Base-by-base conservation (phyloP, 2,329 filamentous ascomycete species). In the Zasmidium angulare region DNA sequence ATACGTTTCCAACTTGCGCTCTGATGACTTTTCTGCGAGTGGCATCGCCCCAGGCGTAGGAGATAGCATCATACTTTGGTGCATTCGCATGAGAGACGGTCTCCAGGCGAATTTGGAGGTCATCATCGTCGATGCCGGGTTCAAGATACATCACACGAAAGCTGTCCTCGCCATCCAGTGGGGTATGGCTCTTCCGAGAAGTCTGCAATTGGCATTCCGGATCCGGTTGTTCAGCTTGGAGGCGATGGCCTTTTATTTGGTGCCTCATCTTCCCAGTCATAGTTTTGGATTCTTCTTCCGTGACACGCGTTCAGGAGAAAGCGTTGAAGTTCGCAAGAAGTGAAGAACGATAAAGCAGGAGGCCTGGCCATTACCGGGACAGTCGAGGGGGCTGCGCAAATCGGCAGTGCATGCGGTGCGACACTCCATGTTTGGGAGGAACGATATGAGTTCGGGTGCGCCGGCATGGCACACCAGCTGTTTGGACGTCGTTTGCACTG, bases 191-290 rank as follows among this genome's bases (percentile, higher is more conserved):
- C n/a, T 49, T 22, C 10, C 10, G 10, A 49, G 17, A 14, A 23
- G 47, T 22, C 14, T 20, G 47, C 20, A 9, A 22, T 49, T 29
- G 26, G 11, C 29, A 36, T 22, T 40, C 7, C 50, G n/a, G 12
- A 40, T 53, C 50, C 24, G 22, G 12, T 40, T 43, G n/a, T 31
- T 36, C 24, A 22, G n/a, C 62, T 73, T 76, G 61, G 69, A 68
- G 58, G 71, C 70, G 0, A 77, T 70, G 75, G 66, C 63, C 21
- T 69, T 53, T 26, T 70, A 59, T 50, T 68, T 59, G 50, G 66
- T 63, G 20, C 46, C 3, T 63, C 68, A 29, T 60, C 50, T 7
- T 60, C 61, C 3, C 59, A 58, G 21, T 48, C 43, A n/a, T n/a
- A n/a, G n/a, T n/a, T n/a, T n/a, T n/a, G n/a, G n/a, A n/a, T n/a